These are phyloP conservation scores for Vicia villosa DNA, from an alignment of 306 rosid genomes.

Conservation along the genomic window DNA sequence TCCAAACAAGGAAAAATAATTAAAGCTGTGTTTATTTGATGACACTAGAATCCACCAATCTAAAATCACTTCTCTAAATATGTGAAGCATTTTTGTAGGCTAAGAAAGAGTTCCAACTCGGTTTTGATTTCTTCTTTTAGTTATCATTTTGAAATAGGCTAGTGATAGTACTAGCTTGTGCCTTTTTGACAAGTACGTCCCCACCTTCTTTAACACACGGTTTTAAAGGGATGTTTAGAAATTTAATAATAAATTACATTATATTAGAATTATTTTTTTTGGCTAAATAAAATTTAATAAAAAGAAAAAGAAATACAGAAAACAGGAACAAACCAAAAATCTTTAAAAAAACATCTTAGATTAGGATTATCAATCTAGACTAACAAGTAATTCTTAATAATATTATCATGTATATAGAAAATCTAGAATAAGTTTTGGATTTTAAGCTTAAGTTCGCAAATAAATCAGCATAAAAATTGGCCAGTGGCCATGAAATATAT, in stretches of 20 bases:
- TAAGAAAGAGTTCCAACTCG: slow-evolving; percentile 13
- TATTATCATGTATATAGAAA: no score
- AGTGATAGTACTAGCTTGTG: no score
- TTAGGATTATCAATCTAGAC: no score
- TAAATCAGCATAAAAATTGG: no score
- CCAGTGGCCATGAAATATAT: no score
- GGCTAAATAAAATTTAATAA: no score
- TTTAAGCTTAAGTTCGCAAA: no score
- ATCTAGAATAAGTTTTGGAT: no score
- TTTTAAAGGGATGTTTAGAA: not conserved
- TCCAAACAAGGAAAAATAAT: slow-evolving; percentile 30
- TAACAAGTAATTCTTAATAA: no score
- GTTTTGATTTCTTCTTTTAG: slow-evolving; percentile 18
- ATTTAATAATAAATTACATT: not conserved
- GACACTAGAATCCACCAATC: slow-evolving; percentile 17
- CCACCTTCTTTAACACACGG: not conserved
- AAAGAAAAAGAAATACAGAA: no score
- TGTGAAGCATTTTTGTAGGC: slow-evolving; percentile 27
- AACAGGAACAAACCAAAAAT: no score
- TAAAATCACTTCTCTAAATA: slow-evolving; percentile 26
- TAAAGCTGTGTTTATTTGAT: not conserved
- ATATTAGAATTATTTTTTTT: not conserved
- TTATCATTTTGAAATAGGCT: not conserved
- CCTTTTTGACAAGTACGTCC: not conserved
- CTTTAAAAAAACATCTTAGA: no score